Percentiles rank a stretch among this genome's conserved stretches.
phyloP scores from a whole-genome alignment of 2,329 filamentous ascomycete species.

The Calonectria fujianensis region DNA sequence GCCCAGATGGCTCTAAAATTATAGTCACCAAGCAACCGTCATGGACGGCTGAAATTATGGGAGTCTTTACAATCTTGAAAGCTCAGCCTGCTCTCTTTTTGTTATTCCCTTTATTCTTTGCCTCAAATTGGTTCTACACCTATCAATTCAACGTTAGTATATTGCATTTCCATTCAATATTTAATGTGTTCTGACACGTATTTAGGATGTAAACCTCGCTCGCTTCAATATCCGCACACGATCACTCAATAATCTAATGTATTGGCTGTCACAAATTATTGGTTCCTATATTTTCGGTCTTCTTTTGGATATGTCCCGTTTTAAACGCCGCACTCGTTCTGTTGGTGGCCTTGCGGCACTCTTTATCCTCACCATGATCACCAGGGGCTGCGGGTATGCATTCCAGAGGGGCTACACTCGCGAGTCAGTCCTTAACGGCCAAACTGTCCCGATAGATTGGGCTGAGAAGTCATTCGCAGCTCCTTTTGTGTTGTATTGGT shows the following conservation, averaged over 20 bases:
- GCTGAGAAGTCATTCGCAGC: conserved; percentile 2
- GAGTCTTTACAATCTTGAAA: conserved; percentile 14
- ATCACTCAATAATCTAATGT: conserved; percentile 30
- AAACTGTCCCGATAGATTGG: conserved; percentile 9
- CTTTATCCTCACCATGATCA: conserved; percentile 22
- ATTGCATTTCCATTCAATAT: neutral
- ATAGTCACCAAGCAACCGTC: neutral
- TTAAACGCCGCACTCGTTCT: conserved; percentile 1
- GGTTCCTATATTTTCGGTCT: conserved; percentile 5
- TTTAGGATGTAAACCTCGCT: conserved; percentile 21
- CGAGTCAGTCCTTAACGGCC: neutral
- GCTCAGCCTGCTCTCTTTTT: conserved; percentile 6
- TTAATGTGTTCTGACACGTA: neutral
- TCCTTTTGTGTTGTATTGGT: conserved; percentile 21
- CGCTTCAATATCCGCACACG: conserved; percentile 24
- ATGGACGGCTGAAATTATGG: neutral
- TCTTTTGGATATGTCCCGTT: conserved; percentile 6
- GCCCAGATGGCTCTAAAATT: conserved; percentile 22
- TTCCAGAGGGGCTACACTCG: conserved; percentile 27
- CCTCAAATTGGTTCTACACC: conserved; percentile 26
- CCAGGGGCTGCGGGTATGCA: conserved; percentile 24
- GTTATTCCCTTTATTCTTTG: conserved; percentile 12
- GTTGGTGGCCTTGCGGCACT: neutral
- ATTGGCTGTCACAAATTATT: conserved; percentile 24
- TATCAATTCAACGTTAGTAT: conserved; percentile 22